Base-by-base conservation (phyloP, 73 alveolate species). In the Chromera velia region DNA sequence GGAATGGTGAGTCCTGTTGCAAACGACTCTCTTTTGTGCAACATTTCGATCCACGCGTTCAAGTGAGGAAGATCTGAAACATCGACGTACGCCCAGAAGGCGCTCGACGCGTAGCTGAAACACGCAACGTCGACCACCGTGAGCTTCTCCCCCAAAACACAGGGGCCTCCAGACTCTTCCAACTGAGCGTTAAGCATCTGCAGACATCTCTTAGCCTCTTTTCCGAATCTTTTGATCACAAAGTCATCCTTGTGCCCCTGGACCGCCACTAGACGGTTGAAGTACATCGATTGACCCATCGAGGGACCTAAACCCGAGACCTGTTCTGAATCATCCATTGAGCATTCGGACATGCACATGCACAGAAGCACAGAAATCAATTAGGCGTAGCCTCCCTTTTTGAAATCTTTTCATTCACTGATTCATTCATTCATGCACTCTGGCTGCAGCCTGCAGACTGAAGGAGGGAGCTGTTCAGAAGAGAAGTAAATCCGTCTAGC, bases 251-350 rank as follows among this genome's bases (percentile, higher is more conserved):
- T 32, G 33, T 75, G 40, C 7, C 82, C 82, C 75, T 75, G 62
- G 9, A 67, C 34, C 13, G 82, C 74, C 26, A 67, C 75, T 0
- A 75, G 32, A 24, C 82, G 82, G 32, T 75, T 62, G 48, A 75
- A 75, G 74, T 62, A 62, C 82, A 75, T 75, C 19, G 69, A 62
- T 71, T 74, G 73, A 22, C 82, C 82, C 47, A 75, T 70, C 82
- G 64, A 63, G 22, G 82, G 82, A 28, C 82, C 82, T 19, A 49
- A 67, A 26, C 63, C 82, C 17, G 69, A 33, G n/a, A 75, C 82
- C 29, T 75, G 9, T 46, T 19, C 64, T 19, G 26, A 46, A 19
- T 19, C 64, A 9, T 10, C 19, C 64, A 46, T 46, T 19, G 19
- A 19, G 19, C 19, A 46, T 46, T 10, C 26, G 19, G 64, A 46